Conservation (phyloP, 2,329 filamentous ascomycete species). For the Fusarium verticillioides region DNA sequence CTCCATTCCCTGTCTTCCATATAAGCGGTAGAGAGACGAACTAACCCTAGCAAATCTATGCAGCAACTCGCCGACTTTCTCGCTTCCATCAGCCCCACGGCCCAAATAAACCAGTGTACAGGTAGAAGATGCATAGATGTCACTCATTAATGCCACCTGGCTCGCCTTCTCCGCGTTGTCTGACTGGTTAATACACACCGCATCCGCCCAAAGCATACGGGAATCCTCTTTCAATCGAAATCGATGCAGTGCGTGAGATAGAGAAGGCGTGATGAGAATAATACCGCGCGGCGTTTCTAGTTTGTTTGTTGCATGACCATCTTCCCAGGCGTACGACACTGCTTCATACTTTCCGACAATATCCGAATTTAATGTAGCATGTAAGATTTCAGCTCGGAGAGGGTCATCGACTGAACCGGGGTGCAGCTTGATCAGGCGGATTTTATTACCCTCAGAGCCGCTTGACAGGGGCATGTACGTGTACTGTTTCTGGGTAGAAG, state of each 20-base stretch:
- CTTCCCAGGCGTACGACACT: neutral
- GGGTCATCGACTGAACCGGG: neutral
- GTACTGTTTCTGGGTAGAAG: neutral
- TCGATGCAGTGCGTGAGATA: neutral
- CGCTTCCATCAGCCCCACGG: neutral
- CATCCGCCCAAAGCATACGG: neutral
- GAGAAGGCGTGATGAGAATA: neutral
- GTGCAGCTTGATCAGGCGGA: neutral
- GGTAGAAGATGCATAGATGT: fast-evolving
- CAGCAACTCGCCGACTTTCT: fast-evolving
- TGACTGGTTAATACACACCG: neutral
- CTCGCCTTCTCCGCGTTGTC: neutral
- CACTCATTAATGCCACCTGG: neutral
- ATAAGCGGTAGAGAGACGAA: fast-evolving
- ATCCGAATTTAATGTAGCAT: neutral
- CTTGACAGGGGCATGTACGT: neutral
- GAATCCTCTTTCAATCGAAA: fast-evolving
- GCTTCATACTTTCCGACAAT: fast-evolving
- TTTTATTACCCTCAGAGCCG: fast-evolving
- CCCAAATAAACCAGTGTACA: neutral
- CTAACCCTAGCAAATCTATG: fast-evolving
- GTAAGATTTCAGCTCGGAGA: neutral
- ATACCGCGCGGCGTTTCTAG: neutral
- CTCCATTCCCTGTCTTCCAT: neutral
- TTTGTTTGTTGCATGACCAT: neutral